Evolutionary conservation across 495 filamentous ascomycete species (phyloP), one percentile per base, ranked within the genome.

Genomic region (Penicillium soppii): DNA sequence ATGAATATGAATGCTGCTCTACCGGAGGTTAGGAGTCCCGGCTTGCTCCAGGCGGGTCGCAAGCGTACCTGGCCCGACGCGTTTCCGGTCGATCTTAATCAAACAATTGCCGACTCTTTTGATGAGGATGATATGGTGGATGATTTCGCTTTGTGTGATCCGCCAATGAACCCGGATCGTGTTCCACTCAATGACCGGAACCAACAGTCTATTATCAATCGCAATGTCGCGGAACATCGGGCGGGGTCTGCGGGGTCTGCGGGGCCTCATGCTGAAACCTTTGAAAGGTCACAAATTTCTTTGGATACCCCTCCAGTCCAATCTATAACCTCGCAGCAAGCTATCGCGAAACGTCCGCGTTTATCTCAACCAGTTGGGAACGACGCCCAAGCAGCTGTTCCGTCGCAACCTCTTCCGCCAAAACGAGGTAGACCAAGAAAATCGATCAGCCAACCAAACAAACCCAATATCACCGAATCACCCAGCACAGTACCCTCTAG

Each of bases 11-110:
- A 62, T 4, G 55, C 45, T 15, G 41, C 52, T 5, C 43, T 74
- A 3, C 65, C 72, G 3, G 63, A 71, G 57, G 64, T 74, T 7
- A 55, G 63, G 19, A 72, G 71, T 30, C 73, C 70, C 2, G 72
- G 66, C 38, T 53, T 74, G 15, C 57, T 75, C 1, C 70, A 71
- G 49, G 64, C 61, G 26, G 63, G 64, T 56, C 66, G 62, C 27
- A 75, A 73, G 38, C 72, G 71, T 22, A 41, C 61, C 0, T 74
- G 64, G 58, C 61, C 69, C 9, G 67, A 73, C 35, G 61, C 64
- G 4, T 68, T 64, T 36, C 44, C 61, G 0, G 57, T 27, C 37
- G 62, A 62, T n/a, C 65, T 52, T 13, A 54, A 52, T 8, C 56
- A 62, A 7, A 56, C 59, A 7, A 58, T 70, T n/a, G 59, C 67